These are phyloP conservation scores for Orbilia oligospora DNA, from an alignment of 2,329 filamentous ascomycete genomes.

Conservation along the genomic window DNA sequence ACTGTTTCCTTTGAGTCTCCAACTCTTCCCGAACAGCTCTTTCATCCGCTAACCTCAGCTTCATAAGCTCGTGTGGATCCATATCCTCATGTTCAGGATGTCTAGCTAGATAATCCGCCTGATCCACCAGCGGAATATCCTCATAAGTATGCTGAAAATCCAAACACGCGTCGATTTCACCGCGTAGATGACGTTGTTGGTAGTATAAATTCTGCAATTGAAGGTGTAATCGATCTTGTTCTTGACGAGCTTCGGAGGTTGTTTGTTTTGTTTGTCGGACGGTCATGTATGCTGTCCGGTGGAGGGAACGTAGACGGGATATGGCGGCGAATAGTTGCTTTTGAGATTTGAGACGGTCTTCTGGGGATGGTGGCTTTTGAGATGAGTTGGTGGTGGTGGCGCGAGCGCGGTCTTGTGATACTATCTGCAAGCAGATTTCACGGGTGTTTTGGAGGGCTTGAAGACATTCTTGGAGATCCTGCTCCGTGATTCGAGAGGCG, in stretches of 20 bases:
- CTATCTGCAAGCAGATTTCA: constrained; percentile 62
- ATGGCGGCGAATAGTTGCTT: constrained; percentile 85
- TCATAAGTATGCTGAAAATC: constrained; percentile 80
- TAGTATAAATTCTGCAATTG: constrained; percentile 97
- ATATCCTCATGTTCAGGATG: constrained; percentile 81
- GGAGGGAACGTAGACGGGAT: constrained; percentile 83
- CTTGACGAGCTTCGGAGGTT: constrained; percentile 88
- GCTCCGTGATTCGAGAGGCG: constrained; percentile 59
- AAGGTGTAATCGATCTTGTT: constrained; percentile 91
- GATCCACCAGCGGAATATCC: constrained; percentile 84
- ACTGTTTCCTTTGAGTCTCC: constrained; percentile 74
- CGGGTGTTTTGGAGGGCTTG: constrained; percentile 62
- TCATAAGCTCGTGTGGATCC: constrained; percentile 86
- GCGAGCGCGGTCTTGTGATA: constrained; percentile 59
- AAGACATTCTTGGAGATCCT: constrained; percentile 63
- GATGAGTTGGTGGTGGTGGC: constrained; percentile 9
- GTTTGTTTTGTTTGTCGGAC: constrained; percentile 87
- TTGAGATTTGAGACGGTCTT: constrained; percentile 80
- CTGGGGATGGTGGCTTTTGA: constrained; percentile 68
- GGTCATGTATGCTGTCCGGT: constrained; percentile 83
- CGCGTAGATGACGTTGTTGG: constrained; percentile 89
- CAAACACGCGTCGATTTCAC: constrained; percentile 86
- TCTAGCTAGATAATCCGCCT: constrained; percentile 82
- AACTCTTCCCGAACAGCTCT: constrained; percentile 84
- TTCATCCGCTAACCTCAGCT: constrained; percentile 92